Conservation (phyloP, 768 basidiomycete genomes). For the Leucogyrophana mollusca region DNA sequence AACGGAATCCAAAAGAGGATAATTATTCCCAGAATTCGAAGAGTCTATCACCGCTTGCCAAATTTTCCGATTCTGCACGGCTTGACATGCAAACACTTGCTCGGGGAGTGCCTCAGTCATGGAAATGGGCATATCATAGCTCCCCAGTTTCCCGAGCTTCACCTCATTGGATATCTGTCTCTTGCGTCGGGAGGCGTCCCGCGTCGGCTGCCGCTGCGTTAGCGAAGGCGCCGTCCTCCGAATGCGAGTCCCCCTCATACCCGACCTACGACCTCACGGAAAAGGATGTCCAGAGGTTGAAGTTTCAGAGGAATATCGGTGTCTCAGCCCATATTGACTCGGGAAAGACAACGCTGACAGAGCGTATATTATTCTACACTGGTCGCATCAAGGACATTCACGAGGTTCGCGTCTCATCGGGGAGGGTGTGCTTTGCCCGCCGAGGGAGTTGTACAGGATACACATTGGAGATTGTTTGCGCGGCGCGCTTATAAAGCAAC, state of each 20-base stretch:
- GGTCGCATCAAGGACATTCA: constrained; percentile 95
- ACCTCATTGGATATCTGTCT: neutral
- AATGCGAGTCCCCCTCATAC: constrained; percentile 20
- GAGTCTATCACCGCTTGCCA: too few relatives aligned
- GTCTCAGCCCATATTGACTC: constrained; percentile 95
- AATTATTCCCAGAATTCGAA: too few relatives aligned
- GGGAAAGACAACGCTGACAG: constrained; percentile 97
- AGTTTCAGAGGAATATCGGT: constrained; percentile 90
- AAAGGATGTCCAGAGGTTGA: constrained; percentile 63
- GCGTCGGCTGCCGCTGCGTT: constrained; percentile 47
- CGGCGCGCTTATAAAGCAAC: constrained; percentile 3
- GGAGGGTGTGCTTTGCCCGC: constrained; percentile 2
- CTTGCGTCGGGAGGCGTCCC: constrained; percentile 26
- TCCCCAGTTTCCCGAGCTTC: constrained; percentile 5
- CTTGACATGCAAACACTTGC: constrained; percentile 24
- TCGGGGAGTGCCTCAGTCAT: constrained; percentile 23
- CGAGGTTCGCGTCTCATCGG: constrained; percentile 59
- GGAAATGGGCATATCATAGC: constrained; percentile 21
- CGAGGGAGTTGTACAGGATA: neutral
- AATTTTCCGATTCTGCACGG: too few relatives aligned
- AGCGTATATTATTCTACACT: constrained; percentile 94
- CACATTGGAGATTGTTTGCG: neutral
- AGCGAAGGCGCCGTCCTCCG: constrained; percentile 10
- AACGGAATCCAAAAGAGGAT: too few relatives aligned
- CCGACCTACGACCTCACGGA: constrained; percentile 53